Conservation (phyloP, 257 asterid genomes). For the Orobanche coerulescens region DNA sequence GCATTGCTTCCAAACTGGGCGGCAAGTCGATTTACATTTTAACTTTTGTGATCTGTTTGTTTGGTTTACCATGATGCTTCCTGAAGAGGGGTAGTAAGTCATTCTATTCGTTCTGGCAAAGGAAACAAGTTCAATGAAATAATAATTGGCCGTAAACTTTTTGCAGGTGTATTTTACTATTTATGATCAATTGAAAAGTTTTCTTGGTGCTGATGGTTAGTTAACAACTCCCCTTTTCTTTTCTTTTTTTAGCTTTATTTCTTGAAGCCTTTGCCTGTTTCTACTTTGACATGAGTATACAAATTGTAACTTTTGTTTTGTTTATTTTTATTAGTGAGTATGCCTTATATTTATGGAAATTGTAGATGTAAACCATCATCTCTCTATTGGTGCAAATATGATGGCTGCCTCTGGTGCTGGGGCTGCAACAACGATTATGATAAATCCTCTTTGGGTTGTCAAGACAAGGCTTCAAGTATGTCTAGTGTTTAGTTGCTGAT, state of each 20-base stretch:
- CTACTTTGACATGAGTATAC: constrained; percentile 1
- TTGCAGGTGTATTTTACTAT: constrained; percentile 89
- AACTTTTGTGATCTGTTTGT: neutral
- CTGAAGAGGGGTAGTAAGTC: neutral
- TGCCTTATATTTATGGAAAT: constrained; percentile 25
- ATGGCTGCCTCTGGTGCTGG: constrained; percentile 98
- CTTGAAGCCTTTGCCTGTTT: neutral
- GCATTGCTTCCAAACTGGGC: constrained; percentile 99
- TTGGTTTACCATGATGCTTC: neutral
- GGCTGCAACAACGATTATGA: constrained; percentile 76
- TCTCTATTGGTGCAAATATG: constrained; percentile 84
- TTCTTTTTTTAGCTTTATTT: neutral
- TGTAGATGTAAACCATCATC: constrained; percentile 73
- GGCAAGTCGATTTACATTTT: constrained; percentile 33
- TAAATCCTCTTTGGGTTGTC: constrained; percentile 98
- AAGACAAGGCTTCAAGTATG: constrained; percentile 92
- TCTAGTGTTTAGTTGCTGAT: constrained; percentile 2
- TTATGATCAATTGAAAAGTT: constrained; percentile 75
- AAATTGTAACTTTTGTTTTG: neutral
- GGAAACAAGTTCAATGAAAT: constrained; percentile 8
- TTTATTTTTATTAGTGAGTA: neutral
- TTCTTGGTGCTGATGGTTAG: constrained; percentile 81
- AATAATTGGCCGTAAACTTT: constrained; percentile 20
- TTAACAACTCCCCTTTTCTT: constrained; percentile 12
- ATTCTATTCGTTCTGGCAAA: neutral